Base-by-base conservation (phyloP, 148 eudicot genomes). In the Camellia sinensis region DNA sequence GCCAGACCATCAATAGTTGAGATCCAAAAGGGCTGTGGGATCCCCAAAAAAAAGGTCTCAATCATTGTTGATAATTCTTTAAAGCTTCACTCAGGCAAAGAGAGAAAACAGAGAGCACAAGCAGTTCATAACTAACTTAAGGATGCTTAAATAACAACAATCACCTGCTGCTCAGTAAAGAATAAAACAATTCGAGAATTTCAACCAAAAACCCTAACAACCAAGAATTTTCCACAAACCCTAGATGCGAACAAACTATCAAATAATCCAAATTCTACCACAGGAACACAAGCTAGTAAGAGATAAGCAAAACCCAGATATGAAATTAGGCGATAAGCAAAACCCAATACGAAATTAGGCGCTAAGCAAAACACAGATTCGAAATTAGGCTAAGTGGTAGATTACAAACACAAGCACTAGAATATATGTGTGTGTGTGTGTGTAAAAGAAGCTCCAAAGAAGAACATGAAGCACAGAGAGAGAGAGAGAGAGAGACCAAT, bases 401-500 rank as follows among this genome's bases (percentile, higher is more conserved):
- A 73, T 5, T 6, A 73, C 7, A 11, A 44, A 10, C 17, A 60
- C 9, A 74, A 5, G 5, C 12, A 43, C n/a, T 18, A 19, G 54
- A n/a, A 14, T 53, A 45, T 12, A n/a, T 12, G 4, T 12, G n/a
- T 48, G 4, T 46, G 22, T 12, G 2, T 29, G 37, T 29, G 46
- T n/a, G 22, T 40, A 45, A 17, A 7, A 3, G 67, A 44, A 44
- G 69, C 73, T 22, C 44, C 45, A 45, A 66, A 45, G 4, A 59
- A 45, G 65, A 53, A 40, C 40, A 60, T 65, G 66, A 73, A 59
- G 46, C 70, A 87, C 22, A 67, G 72, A 62, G 53, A 67, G 74
- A 66, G 83, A 48, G 71, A 60, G 73, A 61, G 80, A 72, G 65
- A 64, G 54, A 57, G 67, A 87, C 90, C 90, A 87, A 78, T 83